Base-by-base conservation (phyloP, 2,329 filamentous ascomycete genomes). In the Fusarium albidum region DNA sequence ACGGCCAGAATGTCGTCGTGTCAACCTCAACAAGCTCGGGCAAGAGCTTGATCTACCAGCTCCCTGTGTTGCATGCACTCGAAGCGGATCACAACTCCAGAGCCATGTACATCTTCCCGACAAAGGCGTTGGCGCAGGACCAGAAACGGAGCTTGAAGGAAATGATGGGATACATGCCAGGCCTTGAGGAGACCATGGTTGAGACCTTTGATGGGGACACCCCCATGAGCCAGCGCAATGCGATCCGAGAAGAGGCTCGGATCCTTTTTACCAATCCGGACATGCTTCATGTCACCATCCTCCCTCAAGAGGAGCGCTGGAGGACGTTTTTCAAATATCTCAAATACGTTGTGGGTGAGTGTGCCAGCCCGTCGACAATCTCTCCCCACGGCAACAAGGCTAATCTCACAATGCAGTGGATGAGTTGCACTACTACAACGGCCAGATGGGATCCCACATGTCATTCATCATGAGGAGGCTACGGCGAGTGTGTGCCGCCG, bases 251-350 rank as follows among this genome's bases (percentile, higher is more conserved):
- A 32, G 87, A 96, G 73, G 95, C 90, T 1, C 84, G 92, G 18
- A 92, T 98, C 57, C 94, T 99, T 43, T 97, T 99, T 68, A 99
- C 95, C 0, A 99, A 99, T 65, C 95, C 95, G 0, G 95, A 99
- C 68, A 99, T 98, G 93, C 81, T 99, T 29, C 95, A 99, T 64
- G 85, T 97, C 28, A 96, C 92, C 0, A 96, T 99, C 21, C 75
- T 99, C 4, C 94, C 95, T 0, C 91, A 97, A 67, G 95, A 99
- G 75, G 89, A 92, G 58, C 83, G 84, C 26, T 99, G 95, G 95
- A 83, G 93, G 39, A 85, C 83, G 0, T 98, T 96, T 63, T 73
- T 99, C n/a, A 85, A 91, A 71, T 92, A 96, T 61, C 76, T 99
- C 12, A 90, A 88, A 60, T 97, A 90, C 68, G 93, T 99, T 1